Evolutionary conservation across 768 basidiomycete genomes (phyloP).

Genomic region (Cyathus striatus): DNA sequence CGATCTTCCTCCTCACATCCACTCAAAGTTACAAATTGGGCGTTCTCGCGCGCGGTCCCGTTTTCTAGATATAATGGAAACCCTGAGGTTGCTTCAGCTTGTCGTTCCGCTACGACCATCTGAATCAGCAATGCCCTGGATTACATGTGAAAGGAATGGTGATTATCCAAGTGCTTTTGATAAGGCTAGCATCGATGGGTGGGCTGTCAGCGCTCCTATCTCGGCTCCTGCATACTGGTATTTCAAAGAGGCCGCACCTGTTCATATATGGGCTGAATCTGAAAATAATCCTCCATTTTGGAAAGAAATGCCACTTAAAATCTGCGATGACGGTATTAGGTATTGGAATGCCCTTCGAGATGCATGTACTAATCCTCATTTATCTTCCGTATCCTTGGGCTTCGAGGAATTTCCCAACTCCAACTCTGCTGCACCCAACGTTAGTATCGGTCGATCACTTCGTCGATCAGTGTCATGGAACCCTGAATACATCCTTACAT

Average conservation of each 20-base stretch:
- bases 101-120: conserved; percentile 52
- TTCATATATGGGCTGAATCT: conserved; percentile 56
- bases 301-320: conserved; percentile 39
- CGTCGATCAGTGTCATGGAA: conserved; percentile 59
- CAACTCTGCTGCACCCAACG: conserved; percentile 17
- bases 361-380: conserved; percentile 35
- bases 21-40: conserved; percentile 49
- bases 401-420: conserved; percentile 11
- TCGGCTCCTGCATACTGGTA: conserved; percentile 62
- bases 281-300: conserved; percentile 49
- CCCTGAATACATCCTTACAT: conserved; percentile 54
- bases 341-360: conserved; percentile 59
- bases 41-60: conserved; percentile 54
- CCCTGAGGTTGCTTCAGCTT: conserved; percentile 53
- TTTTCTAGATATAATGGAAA: conserved; percentile 56
- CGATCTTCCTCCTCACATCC: conserved; percentile 47
- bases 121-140: conserved; percentile 30
- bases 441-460: conserved; percentile 41
- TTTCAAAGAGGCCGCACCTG: conserved; percentile 47
- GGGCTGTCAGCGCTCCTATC: conserved; percentile 37
- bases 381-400: conserved; percentile 12
- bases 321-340: conserved; percentile 28
- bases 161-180: conserved; percentile 45
- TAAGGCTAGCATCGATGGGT: conserved; percentile 32
- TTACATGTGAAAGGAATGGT: conserved; percentile 38